Conservation (phyloP, 148 eudicot genomes). For the Nepenthes mirabilis region DNA sequence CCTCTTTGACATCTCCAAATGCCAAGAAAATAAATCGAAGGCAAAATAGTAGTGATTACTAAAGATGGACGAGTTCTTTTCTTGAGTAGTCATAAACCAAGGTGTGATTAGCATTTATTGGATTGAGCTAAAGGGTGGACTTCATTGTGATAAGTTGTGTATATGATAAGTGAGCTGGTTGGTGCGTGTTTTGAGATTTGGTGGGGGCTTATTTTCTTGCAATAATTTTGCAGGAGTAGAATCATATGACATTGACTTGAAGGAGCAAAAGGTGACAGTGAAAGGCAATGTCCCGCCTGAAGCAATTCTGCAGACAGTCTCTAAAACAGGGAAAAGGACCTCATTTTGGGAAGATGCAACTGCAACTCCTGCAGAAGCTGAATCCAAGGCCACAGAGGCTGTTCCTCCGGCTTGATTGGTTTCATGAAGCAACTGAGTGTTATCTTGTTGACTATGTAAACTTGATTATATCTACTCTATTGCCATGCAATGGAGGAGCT, state of each 20-base stretch:
- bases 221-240: slow-evolving; percentile 45
- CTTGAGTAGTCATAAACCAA: neutral
- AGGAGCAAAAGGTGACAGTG: slow-evolving; percentile 83
- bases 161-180: too few relatives aligned
- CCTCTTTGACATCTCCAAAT: too few relatives aligned
- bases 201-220: neutral
- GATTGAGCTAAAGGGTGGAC: too few relatives aligned
- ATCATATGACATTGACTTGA: slow-evolving; percentile 51
- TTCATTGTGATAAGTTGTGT: too few relatives aligned
- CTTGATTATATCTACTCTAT: too few relatives aligned
- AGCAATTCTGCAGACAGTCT: slow-evolving; percentile 68
- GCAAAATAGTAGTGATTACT: too few relatives aligned
- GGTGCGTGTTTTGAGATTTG: neutral
- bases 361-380: slow-evolving; percentile 19
- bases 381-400: slow-evolving; percentile 20
- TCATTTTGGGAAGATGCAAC: slow-evolving; percentile 51
- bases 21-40: too few relatives aligned
- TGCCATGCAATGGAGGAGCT: too few relatives aligned
- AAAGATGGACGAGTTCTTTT: too few relatives aligned
- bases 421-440: neutral
- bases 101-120: neutral
- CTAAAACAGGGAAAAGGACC: slow-evolving; percentile 83
- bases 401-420: slow-evolving; percentile 11
- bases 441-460: too few relatives aligned
- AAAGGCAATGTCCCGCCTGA: slow-evolving; percentile 78